These are phyloP conservation scores for Mollisia scopiformis DNA, from an alignment of 2,329 filamentous ascomycete species.

Conservation along the genomic window DNA sequence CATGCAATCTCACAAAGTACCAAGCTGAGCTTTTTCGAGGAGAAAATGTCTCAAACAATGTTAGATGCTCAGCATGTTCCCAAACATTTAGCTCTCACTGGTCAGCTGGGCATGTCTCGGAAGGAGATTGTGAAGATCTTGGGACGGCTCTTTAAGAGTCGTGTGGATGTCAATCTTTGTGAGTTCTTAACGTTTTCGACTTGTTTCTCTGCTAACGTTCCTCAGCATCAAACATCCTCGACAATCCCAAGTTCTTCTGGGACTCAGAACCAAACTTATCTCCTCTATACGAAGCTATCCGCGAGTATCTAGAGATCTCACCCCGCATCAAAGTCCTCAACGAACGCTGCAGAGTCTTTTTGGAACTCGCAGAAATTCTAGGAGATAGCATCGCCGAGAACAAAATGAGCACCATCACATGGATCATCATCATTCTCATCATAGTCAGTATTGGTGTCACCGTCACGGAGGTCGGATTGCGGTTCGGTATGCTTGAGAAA, in stretches of 20 bases:
- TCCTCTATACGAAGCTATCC: slow-evolving; percentile 90
- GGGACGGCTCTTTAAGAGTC: slow-evolving; percentile 86
- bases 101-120: slow-evolving; percentile 86
- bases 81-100: slow-evolving; percentile 84
- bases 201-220: slow-evolving; percentile 22
- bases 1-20: slow-evolving; percentile 98
- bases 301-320: slow-evolving; percentile 97
- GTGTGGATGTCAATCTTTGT: slow-evolving; percentile 98
- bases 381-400: slow-evolving; percentile 90
- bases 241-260: slow-evolving; percentile 98
- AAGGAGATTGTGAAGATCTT: slow-evolving; percentile 92
- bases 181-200: slow-evolving; percentile 45
- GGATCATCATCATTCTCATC: slow-evolving; percentile 97
- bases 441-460: slow-evolving; percentile 89
- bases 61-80: slow-evolving; percentile 89
- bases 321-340: slow-evolving; percentile 95
- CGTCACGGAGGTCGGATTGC: slow-evolving; percentile 82
- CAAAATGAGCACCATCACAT: slow-evolving; percentile 95
- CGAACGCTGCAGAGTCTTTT: slow-evolving; percentile 93
- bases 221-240: slow-evolving; percentile 88
- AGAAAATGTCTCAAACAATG: slow-evolving; percentile 95
- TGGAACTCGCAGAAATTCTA: slow-evolving; percentile 93
- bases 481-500: slow-evolving; percentile 73
- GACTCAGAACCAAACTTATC: slow-evolving; percentile 94
- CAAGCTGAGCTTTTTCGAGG: slow-evolving; percentile 94